phyloP scores from a whole-genome alignment of 2,329 filamentous ascomycete species.

The Colletotrichum limetticola region DNA sequence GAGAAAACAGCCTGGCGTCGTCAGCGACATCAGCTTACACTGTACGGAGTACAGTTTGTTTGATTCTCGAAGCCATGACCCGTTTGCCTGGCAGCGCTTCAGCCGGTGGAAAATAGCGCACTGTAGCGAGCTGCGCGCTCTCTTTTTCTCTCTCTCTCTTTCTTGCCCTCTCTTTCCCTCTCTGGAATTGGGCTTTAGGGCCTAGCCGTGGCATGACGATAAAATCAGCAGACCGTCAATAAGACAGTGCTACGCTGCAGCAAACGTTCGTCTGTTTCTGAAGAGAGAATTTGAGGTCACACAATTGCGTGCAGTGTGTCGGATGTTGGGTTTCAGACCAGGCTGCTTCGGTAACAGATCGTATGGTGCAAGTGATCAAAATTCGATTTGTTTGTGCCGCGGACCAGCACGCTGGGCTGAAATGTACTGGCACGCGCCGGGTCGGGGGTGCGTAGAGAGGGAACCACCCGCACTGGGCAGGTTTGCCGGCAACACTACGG shows the following conservation, averaged over 20 bases:
- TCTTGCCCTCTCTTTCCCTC: neutral
- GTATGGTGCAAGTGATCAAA: neutral
- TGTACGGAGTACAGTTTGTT: too few species aligned
- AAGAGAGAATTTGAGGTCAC: slow-evolving; percentile 2
- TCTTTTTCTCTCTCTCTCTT: neutral
- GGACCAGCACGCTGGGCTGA: slow-evolving; percentile 18
- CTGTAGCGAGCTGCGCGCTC: neutral
- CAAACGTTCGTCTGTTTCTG: neutral
- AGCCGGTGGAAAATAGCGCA: slow-evolving; percentile 24
- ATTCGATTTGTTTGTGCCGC: slow-evolving; percentile 23
- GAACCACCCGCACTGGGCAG: slow-evolving; percentile 12
- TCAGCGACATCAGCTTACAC: slow-evolving; percentile 29
- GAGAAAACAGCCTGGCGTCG: slow-evolving; percentile 25
- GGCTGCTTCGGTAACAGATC: slow-evolving; percentile 11
- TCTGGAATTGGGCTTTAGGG: too few species aligned
- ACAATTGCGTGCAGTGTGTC: slow-evolving; percentile 21
- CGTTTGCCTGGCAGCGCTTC: neutral
- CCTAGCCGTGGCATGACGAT: neutral
- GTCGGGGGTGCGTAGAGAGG: slow-evolving; percentile 21
- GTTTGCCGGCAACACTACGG: slow-evolving; percentile 21
- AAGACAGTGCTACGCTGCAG: neutral
- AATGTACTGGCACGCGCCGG: slow-evolving; percentile 24
- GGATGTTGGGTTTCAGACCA: slow-evolving; percentile 31
- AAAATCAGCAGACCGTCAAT: neutral
- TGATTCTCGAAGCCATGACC: neutral